phyloP scores from a whole-genome alignment of 1,284 basidiomycete genomes.

The Entoloma clypeatum region DNA sequence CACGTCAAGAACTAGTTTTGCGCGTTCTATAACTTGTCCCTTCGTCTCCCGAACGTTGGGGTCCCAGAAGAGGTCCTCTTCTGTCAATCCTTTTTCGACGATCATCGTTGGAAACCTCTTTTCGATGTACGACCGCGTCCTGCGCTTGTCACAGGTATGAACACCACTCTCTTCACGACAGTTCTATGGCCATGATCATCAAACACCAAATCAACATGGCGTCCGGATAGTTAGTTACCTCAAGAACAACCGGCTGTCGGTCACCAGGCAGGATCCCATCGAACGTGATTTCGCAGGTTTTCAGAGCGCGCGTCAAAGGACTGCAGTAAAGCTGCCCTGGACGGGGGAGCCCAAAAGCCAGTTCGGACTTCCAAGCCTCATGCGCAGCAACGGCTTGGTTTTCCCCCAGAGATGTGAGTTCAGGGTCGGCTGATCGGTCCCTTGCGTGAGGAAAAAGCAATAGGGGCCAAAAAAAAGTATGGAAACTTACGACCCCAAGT shows the following conservation, averaged over 20 bases:
- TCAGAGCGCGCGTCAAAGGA: conserved; percentile 69
- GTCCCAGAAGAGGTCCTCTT: conserved; percentile 71
- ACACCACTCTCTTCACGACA: conserved; percentile 62
- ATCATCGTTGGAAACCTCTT: conserved; percentile 55
- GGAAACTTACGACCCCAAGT: conserved; percentile 77
- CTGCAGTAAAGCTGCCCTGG: conserved; percentile 66
- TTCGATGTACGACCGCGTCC: conserved; percentile 49
- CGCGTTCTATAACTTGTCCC: conserved; percentile 51
- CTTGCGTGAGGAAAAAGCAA: conserved; percentile 1
- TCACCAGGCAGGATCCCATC: conserved; percentile 34
- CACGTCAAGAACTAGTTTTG: conserved; percentile 53
- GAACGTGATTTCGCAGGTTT: conserved; percentile 68
- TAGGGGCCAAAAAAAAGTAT: conserved; percentile 1
- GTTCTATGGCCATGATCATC: conserved; percentile 9
- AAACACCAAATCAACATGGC: background rate
- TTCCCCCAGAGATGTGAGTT: conserved; percentile 65
- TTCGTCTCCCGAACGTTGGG: conserved; percentile 62
- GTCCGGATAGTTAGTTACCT: conserved; percentile 1
- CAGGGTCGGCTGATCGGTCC: conserved; percentile 60
- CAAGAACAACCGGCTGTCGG: conserved; percentile 9
- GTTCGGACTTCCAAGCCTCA: conserved; percentile 57
- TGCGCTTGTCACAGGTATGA: conserved; percentile 73
- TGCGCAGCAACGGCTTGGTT: conserved; percentile 58
- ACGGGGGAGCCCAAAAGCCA: conserved; percentile 48
- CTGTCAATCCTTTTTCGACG: conserved; percentile 67